These are phyloP conservation scores for Diplodia seriata DNA, from an alignment of 2,329 filamentous ascomycete genomes.

Conservation along the genomic window DNA sequence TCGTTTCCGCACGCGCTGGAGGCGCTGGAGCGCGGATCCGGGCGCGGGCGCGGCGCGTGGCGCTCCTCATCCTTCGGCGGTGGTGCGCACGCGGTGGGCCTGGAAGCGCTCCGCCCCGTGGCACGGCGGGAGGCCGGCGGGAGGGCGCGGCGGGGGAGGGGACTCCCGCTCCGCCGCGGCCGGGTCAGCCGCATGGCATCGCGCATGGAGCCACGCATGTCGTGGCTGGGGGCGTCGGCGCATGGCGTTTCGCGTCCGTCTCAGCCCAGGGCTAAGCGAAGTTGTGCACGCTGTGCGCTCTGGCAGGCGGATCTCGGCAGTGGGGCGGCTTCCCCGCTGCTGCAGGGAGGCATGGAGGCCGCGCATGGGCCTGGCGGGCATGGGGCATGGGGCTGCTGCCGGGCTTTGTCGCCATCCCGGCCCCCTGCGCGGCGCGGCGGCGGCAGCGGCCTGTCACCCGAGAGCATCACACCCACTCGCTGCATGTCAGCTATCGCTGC, in stretches of 20 bases:
- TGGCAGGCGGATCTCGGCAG: slow-evolving; percentile 32
- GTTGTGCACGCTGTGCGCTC: slow-evolving; percentile 26
- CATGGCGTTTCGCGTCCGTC: slow-evolving; percentile 28
- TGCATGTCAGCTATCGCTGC: slow-evolving; percentile 27
- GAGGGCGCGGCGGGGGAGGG: not conserved
- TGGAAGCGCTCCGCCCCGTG: not conserved
- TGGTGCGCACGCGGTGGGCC: too few relatives aligned
- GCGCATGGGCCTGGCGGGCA: not conserved
- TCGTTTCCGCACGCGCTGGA: not conserved
- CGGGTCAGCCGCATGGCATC: not conserved
- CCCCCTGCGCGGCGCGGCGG: slow-evolving; percentile 9
- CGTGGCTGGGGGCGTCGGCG: not conserved
- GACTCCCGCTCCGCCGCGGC: not conserved
- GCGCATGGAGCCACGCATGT: too few relatives aligned
- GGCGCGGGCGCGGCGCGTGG: not conserved
- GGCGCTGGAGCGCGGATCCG: slow-evolving; percentile 3
- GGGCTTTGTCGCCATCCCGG: slow-evolving; percentile 9
- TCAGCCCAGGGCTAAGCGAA: slow-evolving; percentile 26
- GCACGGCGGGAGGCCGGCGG: not conserved
- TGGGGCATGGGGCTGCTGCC: not conserved
- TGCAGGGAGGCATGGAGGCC: slow-evolving; percentile 1
- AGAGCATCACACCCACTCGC: slow-evolving; percentile 20
- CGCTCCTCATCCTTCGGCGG: not conserved
- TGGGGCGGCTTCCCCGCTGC: slow-evolving; percentile 28
- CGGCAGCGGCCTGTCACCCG: slow-evolving; percentile 25